These are phyloP conservation scores for Diplodia mutila DNA, from an alignment of 2,329 filamentous ascomycete genomes.

Conservation along the genomic window DNA sequence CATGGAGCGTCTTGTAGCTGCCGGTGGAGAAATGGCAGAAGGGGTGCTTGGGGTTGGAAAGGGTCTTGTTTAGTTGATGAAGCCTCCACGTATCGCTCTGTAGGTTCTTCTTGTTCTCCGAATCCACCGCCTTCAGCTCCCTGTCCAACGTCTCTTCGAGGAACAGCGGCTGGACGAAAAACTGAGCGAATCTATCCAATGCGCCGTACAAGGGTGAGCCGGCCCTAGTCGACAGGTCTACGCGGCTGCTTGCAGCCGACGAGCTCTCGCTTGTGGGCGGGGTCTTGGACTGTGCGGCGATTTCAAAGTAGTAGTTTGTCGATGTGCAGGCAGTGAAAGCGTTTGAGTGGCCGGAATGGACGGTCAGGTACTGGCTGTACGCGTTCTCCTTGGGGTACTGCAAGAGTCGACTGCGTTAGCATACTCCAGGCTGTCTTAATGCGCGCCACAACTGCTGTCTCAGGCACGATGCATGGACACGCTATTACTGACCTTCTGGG, in stretches of 20 bases:
- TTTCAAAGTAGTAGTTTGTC: slow-evolving; percentile 98
- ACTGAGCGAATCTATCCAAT: slow-evolving; percentile 89
- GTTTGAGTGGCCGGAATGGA: slow-evolving; percentile 90
- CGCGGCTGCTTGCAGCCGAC: slow-evolving; percentile 42
- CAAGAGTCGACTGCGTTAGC: slow-evolving; percentile 12
- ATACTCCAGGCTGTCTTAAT: slow-evolving; percentile 1
- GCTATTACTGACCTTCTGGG: slow-evolving; percentile 80
- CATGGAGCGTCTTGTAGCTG: slow-evolving; percentile 83
- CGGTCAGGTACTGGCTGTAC: slow-evolving; percentile 89
- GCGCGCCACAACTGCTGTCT: background rate
- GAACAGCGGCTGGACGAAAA: slow-evolving; percentile 89
- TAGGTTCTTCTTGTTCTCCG: slow-evolving; percentile 96
- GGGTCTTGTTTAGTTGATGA: slow-evolving; percentile 82
- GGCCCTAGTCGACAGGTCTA: slow-evolving; percentile 42
- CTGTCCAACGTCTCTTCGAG: slow-evolving; percentile 82
- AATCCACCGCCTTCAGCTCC: slow-evolving; percentile 87
- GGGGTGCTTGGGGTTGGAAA: slow-evolving; percentile 86
- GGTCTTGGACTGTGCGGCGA: slow-evolving; percentile 73
- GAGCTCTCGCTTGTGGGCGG: slow-evolving; percentile 54
- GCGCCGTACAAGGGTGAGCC: slow-evolving; percentile 75
- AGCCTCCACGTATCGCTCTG: slow-evolving; percentile 88
- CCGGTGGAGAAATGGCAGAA: slow-evolving; percentile 92
- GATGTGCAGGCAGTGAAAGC: slow-evolving; percentile 92
- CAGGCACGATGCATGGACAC: too few relatives aligned
- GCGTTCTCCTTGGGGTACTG: slow-evolving; percentile 92